Evolutionary conservation across 345 rosid species (phyloP), one percentile per base, ranked within the genome.

Genomic region (Corchorus olitorius): DNA sequence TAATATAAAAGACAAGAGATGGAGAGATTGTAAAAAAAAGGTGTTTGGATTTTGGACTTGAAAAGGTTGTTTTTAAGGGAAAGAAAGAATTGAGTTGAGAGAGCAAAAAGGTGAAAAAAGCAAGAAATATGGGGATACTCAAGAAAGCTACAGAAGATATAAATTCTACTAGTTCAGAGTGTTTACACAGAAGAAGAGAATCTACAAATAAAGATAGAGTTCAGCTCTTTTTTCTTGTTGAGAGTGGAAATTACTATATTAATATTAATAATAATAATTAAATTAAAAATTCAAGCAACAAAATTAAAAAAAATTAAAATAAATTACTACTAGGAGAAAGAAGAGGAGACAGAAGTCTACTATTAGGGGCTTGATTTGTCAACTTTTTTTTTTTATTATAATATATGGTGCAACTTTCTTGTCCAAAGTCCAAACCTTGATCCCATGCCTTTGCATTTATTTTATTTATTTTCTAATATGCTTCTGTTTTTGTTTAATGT

Each of bases 151-250:
- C 73, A 54, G 56, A 43, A 4, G 64, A 67, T 66, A 72, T 64
- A 82, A 80, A 74, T 78, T 78, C 63, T 16, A 39, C 27, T 27
- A 50, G 48, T n/a, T 61, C 80, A 67, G 84, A 81, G 65, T 58
- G 68, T 5, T 20, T 34, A 2, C 33, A 55, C 50, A 74, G 76
- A 60, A 70, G 75, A 65, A 39, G 55, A 73, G 79, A 83, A 81
- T 83, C 81, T 69, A 72, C 20, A 16, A 60, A 66, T 73, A 81
- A 63, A 84, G 78, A 79, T 43, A 54, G 16, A 61, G 62, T 60
- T 67, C 81, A 60, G 63, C 39, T 79, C 64, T 71, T 67, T 72
- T 77, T 34, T 62, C 54, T 62, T 35, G 6, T 56, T 17, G 39
- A 20, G 76, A 75, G 43, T 39, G 43, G 43, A 39, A 39, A 39